Evolutionary conservation across 306 rosid species (phyloP), one percentile per base, ranked within the genome.

Genomic region (Fragaria vesca): DNA sequence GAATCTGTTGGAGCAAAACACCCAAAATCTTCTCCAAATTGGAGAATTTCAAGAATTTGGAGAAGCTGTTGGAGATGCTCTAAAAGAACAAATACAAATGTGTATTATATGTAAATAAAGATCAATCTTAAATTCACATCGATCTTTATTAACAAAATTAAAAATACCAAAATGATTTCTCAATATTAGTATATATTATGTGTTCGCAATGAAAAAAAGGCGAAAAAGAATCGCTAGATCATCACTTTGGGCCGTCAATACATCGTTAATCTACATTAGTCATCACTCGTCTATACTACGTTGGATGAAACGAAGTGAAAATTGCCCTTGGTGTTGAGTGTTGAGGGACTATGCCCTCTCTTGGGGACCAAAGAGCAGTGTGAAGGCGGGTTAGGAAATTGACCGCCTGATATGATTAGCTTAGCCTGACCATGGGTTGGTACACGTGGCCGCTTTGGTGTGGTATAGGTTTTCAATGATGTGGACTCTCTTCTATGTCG

Each of bases 371-470:
- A n/a, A 15, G 54, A 61, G 38, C 11, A 55, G 68, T 4, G 62
- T 66, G 65, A 11, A 42, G 73, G 5, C 36, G 45, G 80, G 72
- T 73, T 67, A 38, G 68, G 26, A n/a, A 58, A 58, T 46, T 73
- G 75, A 66, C 83, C 73, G 81, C 79, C 74, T 21, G 12, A 67
- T 48, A 46, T 78, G 77, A 81, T 84, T 77, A 87, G 8, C 45
- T 70, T 74, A 79, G 81, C 84, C 71, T 71, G 12, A 83, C 61
- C 61, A 36, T 4, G 73, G 78, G 79, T 73, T 79, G 36, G 28
- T 42, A 69, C 70, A 81, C 75, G 85, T 79, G 87, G 83, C 83
- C 28, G n/a, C 11, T 20, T 51, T 55, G 34, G 0, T 76, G 77
- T 47, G 83, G 79, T 62, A 26, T 20, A 38, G 5, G 11, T 60